Conservation (phyloP, 2,329 filamentous ascomycete genomes). For the Coleophoma cylindrospora region DNA sequence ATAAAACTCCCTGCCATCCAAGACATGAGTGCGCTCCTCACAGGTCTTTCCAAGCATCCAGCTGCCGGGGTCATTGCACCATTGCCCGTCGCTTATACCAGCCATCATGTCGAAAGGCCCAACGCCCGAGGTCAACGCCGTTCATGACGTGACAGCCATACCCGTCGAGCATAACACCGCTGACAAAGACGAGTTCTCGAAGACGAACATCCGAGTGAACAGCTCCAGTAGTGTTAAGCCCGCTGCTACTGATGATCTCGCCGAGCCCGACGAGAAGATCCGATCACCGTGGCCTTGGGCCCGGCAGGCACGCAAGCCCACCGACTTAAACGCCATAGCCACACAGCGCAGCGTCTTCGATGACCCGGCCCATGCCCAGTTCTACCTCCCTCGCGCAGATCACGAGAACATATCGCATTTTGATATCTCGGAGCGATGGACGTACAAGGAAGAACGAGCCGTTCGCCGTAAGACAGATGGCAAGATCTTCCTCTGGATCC, state of each 20-base stretch:
- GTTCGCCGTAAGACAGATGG: constrained; percentile 30
- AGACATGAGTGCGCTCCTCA: not conserved
- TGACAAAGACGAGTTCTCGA: not conserved
- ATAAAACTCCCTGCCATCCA: not conserved
- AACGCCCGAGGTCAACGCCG: not conserved
- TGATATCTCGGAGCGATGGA: constrained; percentile 30
- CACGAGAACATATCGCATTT: constrained; percentile 32
- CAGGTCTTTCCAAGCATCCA: not conserved
- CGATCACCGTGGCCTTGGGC: constrained; percentile 4
- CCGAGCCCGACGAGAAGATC: constrained; percentile 2
- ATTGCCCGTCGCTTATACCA: not conserved
- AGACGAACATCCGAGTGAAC: not conserved
- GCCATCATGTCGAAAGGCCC: not conserved
- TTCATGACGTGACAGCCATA: not conserved
- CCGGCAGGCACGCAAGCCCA: not conserved
- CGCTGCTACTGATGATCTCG: constrained; percentile 1
- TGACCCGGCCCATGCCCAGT: constrained; percentile 3
- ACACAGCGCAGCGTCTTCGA: constrained; percentile 5
- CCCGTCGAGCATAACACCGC: not conserved
- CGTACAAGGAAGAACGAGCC: constrained; percentile 28
- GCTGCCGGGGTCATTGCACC: not conserved
- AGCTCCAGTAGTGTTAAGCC: not conserved
- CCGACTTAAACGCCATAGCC: constrained; percentile 4
- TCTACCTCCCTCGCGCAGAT: constrained; percentile 13
- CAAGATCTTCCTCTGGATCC: constrained; percentile 27